Conservation (phyloP, 345 rosid genomes). For the Anastatica hierochuntica region DNA sequence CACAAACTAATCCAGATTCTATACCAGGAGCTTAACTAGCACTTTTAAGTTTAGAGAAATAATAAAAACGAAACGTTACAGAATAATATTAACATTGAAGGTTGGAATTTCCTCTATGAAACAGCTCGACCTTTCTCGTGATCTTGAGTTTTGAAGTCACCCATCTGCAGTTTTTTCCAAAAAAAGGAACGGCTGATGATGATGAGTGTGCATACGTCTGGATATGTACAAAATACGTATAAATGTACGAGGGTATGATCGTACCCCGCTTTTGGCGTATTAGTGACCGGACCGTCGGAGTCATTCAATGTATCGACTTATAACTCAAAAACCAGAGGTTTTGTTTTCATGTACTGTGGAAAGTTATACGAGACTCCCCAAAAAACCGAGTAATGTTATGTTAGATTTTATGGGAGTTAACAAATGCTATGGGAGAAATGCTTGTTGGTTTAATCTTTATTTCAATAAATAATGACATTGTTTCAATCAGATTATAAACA, state of each 20-base stretch:
- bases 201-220: not conserved
- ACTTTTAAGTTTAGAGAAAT: too few relatives aligned
- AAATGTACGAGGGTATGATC: not conserved
- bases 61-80: too few relatives aligned
- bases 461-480: too few relatives aligned
- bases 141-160: constrained; percentile 24
- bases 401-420: too few relatives aligned
- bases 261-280: constrained; percentile 59
- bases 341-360: not conserved
- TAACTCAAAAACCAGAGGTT: not conserved
- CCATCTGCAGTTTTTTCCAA: constrained; percentile 14
- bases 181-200: not conserved
- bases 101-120: constrained; percentile 24
- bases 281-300: constrained; percentile 55
- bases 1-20: not conserved
- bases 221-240: not conserved
- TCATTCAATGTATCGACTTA: constrained; percentile 34
- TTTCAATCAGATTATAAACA: too few relatives aligned
- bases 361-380: constrained; percentile 43
- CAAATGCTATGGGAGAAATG: too few relatives aligned
- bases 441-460: too few relatives aligned
- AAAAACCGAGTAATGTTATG: constrained; percentile 73
- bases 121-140: constrained; percentile 20
- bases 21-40: not conserved
- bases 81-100: constrained; percentile 13